phyloP scores from a whole-genome alignment of 805 yeast species.

The Kregervanrija delftensis region DNA sequence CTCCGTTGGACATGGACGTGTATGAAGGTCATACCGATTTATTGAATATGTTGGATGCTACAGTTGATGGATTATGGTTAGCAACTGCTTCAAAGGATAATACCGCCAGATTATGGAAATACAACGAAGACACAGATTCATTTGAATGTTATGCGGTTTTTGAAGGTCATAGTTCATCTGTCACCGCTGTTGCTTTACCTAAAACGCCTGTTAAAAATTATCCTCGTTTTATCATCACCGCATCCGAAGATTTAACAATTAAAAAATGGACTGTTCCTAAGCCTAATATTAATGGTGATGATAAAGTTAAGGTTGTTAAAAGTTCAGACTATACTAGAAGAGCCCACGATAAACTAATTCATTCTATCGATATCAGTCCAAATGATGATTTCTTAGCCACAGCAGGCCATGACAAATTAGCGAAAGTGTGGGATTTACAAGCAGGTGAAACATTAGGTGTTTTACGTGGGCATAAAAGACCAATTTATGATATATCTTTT shows the following conservation, averaged over 20 bases:
- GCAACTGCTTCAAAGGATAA: constrained; percentile 90
- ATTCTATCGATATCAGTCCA: constrained; percentile 83
- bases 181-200: constrained; percentile 77
- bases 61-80: constrained; percentile 80
- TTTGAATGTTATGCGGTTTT: constrained; percentile 53
- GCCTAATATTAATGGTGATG: constrained; percentile 11
- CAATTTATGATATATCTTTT: constrained; percentile 87
- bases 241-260: constrained; percentile 76
- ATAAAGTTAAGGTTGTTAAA: constrained; percentile 32
- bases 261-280: constrained; percentile 78
- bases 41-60: constrained; percentile 70
- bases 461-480: constrained; percentile 86
- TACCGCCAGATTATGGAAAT: constrained; percentile 79
- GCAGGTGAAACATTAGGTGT: constrained; percentile 85
- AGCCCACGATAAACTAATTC: constrained; percentile 96
- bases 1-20: constrained; percentile 53
- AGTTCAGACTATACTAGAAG: constrained; percentile 82
- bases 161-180: constrained; percentile 82
- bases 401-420: constrained; percentile 89
- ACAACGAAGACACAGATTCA: constrained; percentile 33
- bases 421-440: constrained; percentile 80
- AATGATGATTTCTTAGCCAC: constrained; percentile 85
- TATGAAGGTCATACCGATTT: constrained; percentile 82
- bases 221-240: constrained; percentile 76
- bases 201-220: constrained; percentile 33